phyloP scores from a whole-genome alignment of 768 basidiomycete genomes.

The Suillus weaverae region DNA sequence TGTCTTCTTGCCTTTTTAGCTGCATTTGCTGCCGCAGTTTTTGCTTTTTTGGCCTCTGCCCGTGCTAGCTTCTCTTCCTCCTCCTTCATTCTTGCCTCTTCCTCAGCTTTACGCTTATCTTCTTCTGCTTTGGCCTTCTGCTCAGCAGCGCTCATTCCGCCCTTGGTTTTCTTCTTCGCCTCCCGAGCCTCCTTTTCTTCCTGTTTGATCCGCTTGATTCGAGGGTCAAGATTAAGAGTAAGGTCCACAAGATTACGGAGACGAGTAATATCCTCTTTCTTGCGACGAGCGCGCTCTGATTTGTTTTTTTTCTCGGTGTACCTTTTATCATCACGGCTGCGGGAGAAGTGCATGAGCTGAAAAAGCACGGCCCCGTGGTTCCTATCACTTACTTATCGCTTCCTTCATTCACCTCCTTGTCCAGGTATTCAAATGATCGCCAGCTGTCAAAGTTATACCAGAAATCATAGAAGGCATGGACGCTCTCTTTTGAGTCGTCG shows the following conservation, averaged over 20 bases:
- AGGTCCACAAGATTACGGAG: constrained; percentile 85
- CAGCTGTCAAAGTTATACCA: constrained; percentile 99
- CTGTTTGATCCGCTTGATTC: constrained; percentile 96
- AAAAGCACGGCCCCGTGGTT: neutral
- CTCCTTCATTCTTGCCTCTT: constrained; percentile 74
- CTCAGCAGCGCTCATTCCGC: constrained; percentile 41
- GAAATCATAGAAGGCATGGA: constrained; percentile 95
- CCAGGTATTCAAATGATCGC: constrained; percentile 96
- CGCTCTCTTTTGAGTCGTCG: constrained; percentile 74
- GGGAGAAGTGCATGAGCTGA: constrained; percentile 14
- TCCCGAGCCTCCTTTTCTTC: constrained; percentile 94
- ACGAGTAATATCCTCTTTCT: constrained; percentile 96
- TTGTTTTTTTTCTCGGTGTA: constrained; percentile 99
- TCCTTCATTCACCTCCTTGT: constrained; percentile 98
- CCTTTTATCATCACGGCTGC: constrained; percentile 95
- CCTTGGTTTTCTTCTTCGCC: constrained; percentile 76
- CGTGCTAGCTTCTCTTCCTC: constrained; percentile 77
- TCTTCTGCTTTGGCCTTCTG: constrained; percentile 53
- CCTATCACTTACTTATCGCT: constrained; percentile 73
- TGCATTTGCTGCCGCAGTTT: constrained; percentile 83
- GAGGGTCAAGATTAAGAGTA: constrained; percentile 81
- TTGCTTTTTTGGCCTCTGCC: constrained; percentile 81
- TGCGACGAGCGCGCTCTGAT: constrained; percentile 89
- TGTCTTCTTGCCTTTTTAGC: constrained; percentile 86
- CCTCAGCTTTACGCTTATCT: constrained; percentile 65